Conservation (phyloP, 108 stramenopile genomes). For the Epithemia pelagica region DNA sequence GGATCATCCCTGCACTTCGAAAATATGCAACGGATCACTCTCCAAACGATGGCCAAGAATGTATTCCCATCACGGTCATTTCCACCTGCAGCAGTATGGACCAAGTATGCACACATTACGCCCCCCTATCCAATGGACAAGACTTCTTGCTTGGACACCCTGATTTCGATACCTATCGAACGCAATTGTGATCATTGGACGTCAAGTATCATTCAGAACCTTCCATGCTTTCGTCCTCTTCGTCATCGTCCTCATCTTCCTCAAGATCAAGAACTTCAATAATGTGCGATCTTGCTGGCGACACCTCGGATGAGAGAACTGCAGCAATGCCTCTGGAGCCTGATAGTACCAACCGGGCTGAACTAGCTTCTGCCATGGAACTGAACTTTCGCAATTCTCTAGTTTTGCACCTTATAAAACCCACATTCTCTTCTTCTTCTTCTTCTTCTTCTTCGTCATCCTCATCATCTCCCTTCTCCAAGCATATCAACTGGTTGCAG, state of each 20-base stretch:
- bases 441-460: background rate
- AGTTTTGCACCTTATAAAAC: background rate
- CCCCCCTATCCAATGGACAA: slow-evolving; percentile 43
- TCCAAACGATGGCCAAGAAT: background rate
- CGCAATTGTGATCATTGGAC: background rate
- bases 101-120: slow-evolving; percentile 71
- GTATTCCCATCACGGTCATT: slow-evolving; percentile 30
- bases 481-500: background rate
- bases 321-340: slow-evolving; percentile 7
- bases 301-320: background rate
- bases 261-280: slow-evolving; percentile 6
- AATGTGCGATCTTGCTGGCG: background rate
- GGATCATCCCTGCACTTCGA: slow-evolving; percentile 67
- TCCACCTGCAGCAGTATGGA: slow-evolving; percentile 55
- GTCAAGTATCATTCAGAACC: background rate
- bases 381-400: background rate
- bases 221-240: slow-evolving; percentile 3
- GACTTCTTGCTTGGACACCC: slow-evolving; percentile 49
- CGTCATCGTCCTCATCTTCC: slow-evolving; percentile 11
- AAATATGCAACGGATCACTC: slow-evolving; percentile 35
- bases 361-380: background rate
- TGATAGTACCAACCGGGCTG: background rate
- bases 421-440: background rate
- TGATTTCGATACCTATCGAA: slow-evolving; percentile 19
- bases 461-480: background rate